Evolutionary conservation across 257 asterid species (phyloP), one percentile per base, ranked within the genome.

Genomic region (Dorcoceras hygrometricum): DNA sequence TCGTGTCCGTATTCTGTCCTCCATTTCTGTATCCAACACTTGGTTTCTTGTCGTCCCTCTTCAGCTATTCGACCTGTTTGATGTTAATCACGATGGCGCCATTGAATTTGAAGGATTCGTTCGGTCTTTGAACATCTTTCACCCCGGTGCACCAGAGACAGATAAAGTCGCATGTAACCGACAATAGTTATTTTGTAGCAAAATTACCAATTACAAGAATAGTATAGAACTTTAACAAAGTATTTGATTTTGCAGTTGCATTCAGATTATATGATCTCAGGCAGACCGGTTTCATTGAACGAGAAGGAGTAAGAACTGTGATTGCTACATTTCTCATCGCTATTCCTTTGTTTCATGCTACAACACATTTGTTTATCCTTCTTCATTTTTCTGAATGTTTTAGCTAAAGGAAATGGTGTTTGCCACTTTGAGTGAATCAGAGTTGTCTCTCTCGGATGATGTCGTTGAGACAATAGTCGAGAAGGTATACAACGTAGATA

Each of bases 331-430:
- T 32, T 3, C 5, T 29, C 34, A 29, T 29, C n/a, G n/a, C n/a
- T n/a, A n/a, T n/a, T n/a, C n/a, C n/a, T 34, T 65, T 19, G 12
- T 19, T 65, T 50, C n/a, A 25, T 19, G 64, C 68, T 57, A 34
- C 48, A 23, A 31, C 32, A 32, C 53, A 27, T 31, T 75, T 12
- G 22, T 36, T 67, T 60, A 7, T 48, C 14, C 23, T 10, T 8
- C 53, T n/a, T 28, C 60, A 0, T 4, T 28, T 28, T 4, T 39
- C 26, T 4, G 31, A 57, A 57, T 63, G 3, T 63, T 72, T 43
- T 72, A 87, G 95, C 71, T 87, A 79, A 83, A 81, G 80, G 76
- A 80, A 59, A 85, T 87, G 89, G 86, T 87, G 31, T 59, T 78
- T 76, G 89, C 95, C 60, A 77, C 88, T 51, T 80, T 87, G 23